A percentile compares a stretch with the other conserved stretches of the same genome.
Evolutionary conservation across 139 green algal species (phyloP).

Genomic region (Mesotaenium endlicherianum): DNA sequence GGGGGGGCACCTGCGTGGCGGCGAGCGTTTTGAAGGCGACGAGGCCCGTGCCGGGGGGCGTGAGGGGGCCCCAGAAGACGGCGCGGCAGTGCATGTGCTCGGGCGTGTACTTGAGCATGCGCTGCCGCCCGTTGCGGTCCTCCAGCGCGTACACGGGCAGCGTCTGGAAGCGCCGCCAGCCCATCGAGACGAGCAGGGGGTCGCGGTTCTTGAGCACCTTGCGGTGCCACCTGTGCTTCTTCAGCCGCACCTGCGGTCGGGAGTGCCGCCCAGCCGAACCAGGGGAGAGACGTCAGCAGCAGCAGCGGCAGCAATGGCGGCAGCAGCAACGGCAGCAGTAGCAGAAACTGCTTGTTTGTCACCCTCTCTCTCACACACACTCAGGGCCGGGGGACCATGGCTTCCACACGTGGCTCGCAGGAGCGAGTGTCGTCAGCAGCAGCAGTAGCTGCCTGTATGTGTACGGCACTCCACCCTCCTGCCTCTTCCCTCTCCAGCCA

Average conservation of each 20-base stretch:
- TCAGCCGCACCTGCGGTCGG: constrained; percentile 72
- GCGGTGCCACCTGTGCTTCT: constrained; percentile 75
- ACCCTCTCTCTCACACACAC: too few relatives aligned
- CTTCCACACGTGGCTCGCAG: too few relatives aligned
- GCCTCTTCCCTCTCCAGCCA: too few relatives aligned
- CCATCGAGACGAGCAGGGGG: constrained; percentile 85
- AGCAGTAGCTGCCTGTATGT: too few relatives aligned
- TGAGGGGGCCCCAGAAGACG: constrained; percentile 68
- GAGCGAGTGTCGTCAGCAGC: too few relatives aligned
- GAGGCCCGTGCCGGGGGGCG: constrained; percentile 80
- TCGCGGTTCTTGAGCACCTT: constrained; percentile 89
- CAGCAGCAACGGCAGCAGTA: too few relatives aligned
- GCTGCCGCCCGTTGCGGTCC: constrained; percentile 83
- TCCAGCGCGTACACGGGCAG: constrained; percentile 83
- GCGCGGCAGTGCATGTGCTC: constrained; percentile 97
- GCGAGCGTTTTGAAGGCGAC: constrained; percentile 59
- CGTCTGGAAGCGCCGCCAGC: constrained; percentile 92
- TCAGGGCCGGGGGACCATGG: too few relatives aligned
- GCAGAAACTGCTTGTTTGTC: too few relatives aligned
- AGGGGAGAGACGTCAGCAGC: not conserved
- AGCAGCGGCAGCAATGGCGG: too few relatives aligned
- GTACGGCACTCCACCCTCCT: too few relatives aligned
- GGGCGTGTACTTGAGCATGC: constrained; percentile 95
- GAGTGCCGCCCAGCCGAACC: not conserved
- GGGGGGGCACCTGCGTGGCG: not conserved